Conservation (phyloP, 2,329 filamentous ascomycete species). For the Graphium sp. region DNA sequence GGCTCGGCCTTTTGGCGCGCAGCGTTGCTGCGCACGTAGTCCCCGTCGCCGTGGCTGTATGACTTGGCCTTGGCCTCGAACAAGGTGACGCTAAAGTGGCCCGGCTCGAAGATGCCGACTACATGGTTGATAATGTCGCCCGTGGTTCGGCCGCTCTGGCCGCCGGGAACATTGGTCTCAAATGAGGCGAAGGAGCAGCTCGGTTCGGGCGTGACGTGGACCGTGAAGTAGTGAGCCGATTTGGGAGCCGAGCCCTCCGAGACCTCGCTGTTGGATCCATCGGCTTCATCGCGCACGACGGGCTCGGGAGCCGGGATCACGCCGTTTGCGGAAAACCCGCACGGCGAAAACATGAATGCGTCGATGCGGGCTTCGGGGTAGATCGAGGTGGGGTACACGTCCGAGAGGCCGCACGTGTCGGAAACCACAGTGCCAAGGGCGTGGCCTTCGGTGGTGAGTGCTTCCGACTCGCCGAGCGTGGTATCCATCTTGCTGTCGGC, state of each 20-base stretch:
- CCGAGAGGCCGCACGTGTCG: slow-evolving; percentile 72
- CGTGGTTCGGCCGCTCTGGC: slow-evolving; percentile 75
- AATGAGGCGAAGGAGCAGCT: slow-evolving; percentile 97
- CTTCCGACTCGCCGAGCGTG: slow-evolving; percentile 44
- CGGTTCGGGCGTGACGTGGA: slow-evolving; percentile 93
- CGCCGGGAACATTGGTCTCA: slow-evolving; percentile 90
- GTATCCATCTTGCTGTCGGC: slow-evolving; percentile 27
- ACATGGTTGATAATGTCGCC: slow-evolving; percentile 87
- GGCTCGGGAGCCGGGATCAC: slow-evolving; percentile 66
- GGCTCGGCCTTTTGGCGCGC: slow-evolving; percentile 48
- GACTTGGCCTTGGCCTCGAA: slow-evolving; percentile 67
- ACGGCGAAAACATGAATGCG: slow-evolving; percentile 90
- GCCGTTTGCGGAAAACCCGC: slow-evolving; percentile 93
- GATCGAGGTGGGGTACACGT: slow-evolving; percentile 70
- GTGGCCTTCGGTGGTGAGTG: slow-evolving; percentile 75
- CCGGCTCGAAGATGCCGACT: slow-evolving; percentile 88
- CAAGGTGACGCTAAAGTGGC: slow-evolving; percentile 91
- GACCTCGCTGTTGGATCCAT: slow-evolving; percentile 3
- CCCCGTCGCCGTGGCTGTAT: slow-evolving; percentile 3
- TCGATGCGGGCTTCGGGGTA: slow-evolving; percentile 92
- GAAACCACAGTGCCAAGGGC: slow-evolving; percentile 85
- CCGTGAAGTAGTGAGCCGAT: slow-evolving; percentile 84
- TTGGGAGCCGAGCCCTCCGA: slow-evolving; percentile 23
- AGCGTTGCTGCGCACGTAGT: slow-evolving; percentile 20
- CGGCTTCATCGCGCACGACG: slow-evolving; percentile 18